Base-by-base conservation (phyloP, 108 stramenopile genomes). In the Craspedostauros australis region DNA sequence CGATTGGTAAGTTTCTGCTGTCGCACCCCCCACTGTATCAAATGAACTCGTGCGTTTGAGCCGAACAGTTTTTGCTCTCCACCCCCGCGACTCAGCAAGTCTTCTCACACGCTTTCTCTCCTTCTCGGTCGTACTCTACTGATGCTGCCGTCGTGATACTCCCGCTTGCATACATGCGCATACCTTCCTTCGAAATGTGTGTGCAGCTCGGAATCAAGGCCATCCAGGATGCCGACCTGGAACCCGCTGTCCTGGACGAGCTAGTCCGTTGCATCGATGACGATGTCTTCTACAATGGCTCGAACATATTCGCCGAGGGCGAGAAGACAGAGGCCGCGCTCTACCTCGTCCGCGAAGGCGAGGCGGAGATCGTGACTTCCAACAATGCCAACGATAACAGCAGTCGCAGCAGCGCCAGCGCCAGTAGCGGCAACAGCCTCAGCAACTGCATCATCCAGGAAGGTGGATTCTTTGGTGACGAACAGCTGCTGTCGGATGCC, bases 281-380 rank as follows among this genome's bases (percentile, higher is more conserved):
- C 28, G 58, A 70, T 21, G 68, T 68, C 45, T 91, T 63, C 52
- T 36, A 57, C 37, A 53, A 70, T 27, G 86, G 83, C 9, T 70
- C 73, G 16, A 46, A 57, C 12, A 84, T 96, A 45, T 74, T 94
- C 66, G 50, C 53, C 9, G 71, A 93, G 59, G 95, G 95, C 9
- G 69, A 83, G 30, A 20, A 20, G 0, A 68, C 70, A 22, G 38
- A 46, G 15, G 61, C 79, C 1, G 38, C 80, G 0, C 32, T 88
- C 15, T 82, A 80, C 50, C 43, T 88, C 9, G 64, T 84, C 15
- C 71, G 83, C 18, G 64, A 62, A 6, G 87, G 87, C 23, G 52
- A 46, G 38, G 57, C 84, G 26, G 43, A 66, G 29, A 57, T 84
- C 16, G 19, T 28, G 23, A 67, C 68, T 11, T 24, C n/a, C 8